Conservation (phyloP, 768 basidiomycete genomes). For the Suillus sp. region DNA sequence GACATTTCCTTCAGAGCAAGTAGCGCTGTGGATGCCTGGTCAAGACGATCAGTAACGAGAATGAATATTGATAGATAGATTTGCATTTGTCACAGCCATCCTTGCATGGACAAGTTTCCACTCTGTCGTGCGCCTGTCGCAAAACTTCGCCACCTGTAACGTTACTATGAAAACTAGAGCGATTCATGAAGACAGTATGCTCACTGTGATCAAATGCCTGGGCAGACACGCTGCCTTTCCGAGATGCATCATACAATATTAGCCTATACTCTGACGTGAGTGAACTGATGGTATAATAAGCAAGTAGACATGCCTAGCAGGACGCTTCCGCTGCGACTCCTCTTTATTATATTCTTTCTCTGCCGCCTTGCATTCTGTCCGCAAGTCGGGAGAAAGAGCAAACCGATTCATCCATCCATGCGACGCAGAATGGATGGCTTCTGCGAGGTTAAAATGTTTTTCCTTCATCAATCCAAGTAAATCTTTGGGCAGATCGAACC, state of each 20-base stretch:
- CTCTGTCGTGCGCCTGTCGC: conserved; percentile 53
- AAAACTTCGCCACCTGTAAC: conserved; percentile 57
- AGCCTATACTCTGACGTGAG: conserved; percentile 45
- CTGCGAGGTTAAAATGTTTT: conserved; percentile 68
- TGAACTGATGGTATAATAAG: conserved; percentile 4
- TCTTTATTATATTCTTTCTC: conserved; percentile 69
- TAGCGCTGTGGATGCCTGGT: conserved; percentile 67
- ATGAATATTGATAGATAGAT: conserved; percentile 18
- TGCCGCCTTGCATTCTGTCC: conserved; percentile 80
- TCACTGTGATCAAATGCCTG: conserved; percentile 84
- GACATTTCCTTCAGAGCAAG: conserved; percentile 71
- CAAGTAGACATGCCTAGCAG: conserved; percentile 52
- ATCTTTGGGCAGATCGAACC: conserved; percentile 71
- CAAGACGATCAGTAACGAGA: neutral
- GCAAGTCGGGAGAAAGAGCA: conserved; percentile 64
- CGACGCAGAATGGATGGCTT: conserved; percentile 81
- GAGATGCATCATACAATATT: conserved; percentile 77
- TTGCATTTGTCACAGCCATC: conserved; percentile 74
- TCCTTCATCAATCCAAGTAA: conserved; percentile 53
- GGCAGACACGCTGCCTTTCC: conserved; percentile 69
- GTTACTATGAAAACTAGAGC: neutral
- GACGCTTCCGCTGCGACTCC: conserved; percentile 61
- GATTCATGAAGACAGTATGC: conserved; percentile 7
- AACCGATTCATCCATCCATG: conserved; percentile 85
- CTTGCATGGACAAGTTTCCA: conserved; percentile 65